Conservation (phyloP, 768 basidiomycete genomes). For the Holtermanniella nyarrowii region DNA sequence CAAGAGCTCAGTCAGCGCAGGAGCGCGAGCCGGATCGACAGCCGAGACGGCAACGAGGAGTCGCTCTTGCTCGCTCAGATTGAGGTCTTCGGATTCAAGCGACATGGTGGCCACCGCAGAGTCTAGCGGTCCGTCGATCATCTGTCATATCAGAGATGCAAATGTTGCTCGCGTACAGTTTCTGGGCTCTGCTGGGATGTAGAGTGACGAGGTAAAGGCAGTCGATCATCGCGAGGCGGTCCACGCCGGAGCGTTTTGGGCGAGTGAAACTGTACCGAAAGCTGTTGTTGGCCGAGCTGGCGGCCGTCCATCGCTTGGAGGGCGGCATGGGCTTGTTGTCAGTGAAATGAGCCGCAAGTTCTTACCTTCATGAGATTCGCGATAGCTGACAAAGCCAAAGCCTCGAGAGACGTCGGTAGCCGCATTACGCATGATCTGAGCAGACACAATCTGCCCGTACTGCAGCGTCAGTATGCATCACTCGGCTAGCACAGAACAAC, state of each 20-base stretch:
- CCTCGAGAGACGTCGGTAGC: constrained; percentile 88
- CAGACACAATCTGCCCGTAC: constrained; percentile 27
- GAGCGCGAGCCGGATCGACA: neutral
- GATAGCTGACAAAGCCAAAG: constrained; percentile 85
- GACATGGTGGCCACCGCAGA: no score
- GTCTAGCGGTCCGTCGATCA: no score
- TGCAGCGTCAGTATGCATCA: constrained; percentile 4
- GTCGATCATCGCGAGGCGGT: neutral
- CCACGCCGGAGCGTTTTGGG: neutral
- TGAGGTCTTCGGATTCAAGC: no score
- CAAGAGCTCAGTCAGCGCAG: neutral
- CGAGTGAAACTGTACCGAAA: neutral
- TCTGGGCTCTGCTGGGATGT: no score
- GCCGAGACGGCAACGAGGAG: neutral
- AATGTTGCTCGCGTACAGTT: no score
- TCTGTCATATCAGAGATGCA: no score
- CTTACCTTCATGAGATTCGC: constrained; percentile 35
- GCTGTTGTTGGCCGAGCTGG: neutral
- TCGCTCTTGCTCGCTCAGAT: neutral
- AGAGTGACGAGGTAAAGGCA: no score
- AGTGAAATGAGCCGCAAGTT: neutral
- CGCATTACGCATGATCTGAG: constrained; percentile 79
- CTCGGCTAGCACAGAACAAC: neutral
- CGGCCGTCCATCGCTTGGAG: neutral
- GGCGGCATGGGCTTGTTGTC: neutral